A percentile compares a stretch with the other conserved stretches of the same genome.
Evolutionary conservation across 1,284 basidiomycete genomes (phyloP).

Genomic region (Boletus mariae): DNA sequence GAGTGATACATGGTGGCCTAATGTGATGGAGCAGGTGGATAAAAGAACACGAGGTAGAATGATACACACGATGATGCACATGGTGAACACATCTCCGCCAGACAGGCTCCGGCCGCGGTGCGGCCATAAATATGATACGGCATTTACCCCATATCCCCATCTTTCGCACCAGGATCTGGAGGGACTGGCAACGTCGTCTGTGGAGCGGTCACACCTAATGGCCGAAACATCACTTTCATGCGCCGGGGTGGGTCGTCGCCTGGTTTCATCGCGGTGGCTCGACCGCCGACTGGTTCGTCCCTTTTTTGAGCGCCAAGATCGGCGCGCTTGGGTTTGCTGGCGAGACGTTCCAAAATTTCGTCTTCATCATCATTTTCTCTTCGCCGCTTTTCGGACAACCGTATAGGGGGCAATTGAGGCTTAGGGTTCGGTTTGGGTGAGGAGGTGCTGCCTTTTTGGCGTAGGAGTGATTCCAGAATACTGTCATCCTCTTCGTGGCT

Average conservation of each 20-base stretch:
- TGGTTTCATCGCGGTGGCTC: slow-evolving; percentile 38
- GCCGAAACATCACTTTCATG: slow-evolving; percentile 70
- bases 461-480: slow-evolving; percentile 50
- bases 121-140: background rate
- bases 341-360: slow-evolving; percentile 52
- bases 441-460: slow-evolving; percentile 40
- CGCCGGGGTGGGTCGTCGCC: slow-evolving; percentile 70
- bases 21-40: background rate
- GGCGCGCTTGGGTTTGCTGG: slow-evolving; percentile 52
- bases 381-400: slow-evolving; percentile 67
- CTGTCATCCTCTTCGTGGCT: slow-evolving; percentile 46
- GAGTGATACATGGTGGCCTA: slow-evolving; percentile 6
- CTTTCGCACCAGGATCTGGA: slow-evolving; percentile 66
- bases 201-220: slow-evolving; percentile 34
- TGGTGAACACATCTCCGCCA: background rate
- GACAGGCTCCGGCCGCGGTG: background rate
- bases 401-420: slow-evolving; percentile 35
- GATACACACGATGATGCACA: slow-evolving; percentile 15
- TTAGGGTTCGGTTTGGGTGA: slow-evolving; percentile 43
- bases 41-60: slow-evolving; percentile 12
- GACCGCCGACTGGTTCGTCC: slow-evolving; percentile 23
- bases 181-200: slow-evolving; percentile 39
- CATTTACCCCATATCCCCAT: slow-evolving; percentile 67
- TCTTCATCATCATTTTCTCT: slow-evolving; percentile 77
- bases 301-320: slow-evolving; percentile 41